Evolutionary conservation across 1,139 yeast genomes (phyloP), one percentile per base, ranked within the genome.

Genomic region (Zygoascus meyerae): DNA sequence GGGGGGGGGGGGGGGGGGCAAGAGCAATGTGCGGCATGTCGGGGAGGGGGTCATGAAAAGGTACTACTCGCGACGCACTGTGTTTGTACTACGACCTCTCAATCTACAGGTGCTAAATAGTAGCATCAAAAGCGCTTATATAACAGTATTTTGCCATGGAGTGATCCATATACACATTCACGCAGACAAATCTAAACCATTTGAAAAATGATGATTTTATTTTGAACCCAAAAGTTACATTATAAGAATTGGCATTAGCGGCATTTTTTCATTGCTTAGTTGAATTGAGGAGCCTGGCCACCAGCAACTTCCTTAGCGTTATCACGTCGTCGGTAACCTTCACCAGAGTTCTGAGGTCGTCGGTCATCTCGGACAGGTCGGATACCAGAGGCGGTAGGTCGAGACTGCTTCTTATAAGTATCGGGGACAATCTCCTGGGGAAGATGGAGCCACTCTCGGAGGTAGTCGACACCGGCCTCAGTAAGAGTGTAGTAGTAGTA

Each of bases 401-500:
- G 78, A 83, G 87, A 83, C 71, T 83, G 89, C 82, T 85, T 90
- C 80, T 89, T 86, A 83, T 94, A 86, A 74, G 98, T 92, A 75
- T 86, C 84, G 72, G 99, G 99, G 73, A 90, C 94, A 75, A 92
- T 85, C 77, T 90, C 95, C 74, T 85, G 94, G 77, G 98, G 98
- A 69, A 92, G 83, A 83, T 90, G 90, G 75, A 92, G 85, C 86
- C 90, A 95, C 72, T 86, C 87, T 79, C 97, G 86, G 73, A 92
- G 86, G 86, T 79, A 92, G 72, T 89, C 96, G 62, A 94, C 94
- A 83, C 99, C 99, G 77, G 86, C 96, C 73, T 94, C 97, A 72
- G 97, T 92, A 74, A 94, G 86, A 81, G 98, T 89, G 95, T 94
- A 94, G 95, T 92, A 94, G 81, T 92, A 94, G 83, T 87, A 87